Evolutionary conservation across 768 basidiomycete genomes (phyloP), one percentile per base, ranked within the genome.

Genomic region (Trametes coccinea): DNA sequence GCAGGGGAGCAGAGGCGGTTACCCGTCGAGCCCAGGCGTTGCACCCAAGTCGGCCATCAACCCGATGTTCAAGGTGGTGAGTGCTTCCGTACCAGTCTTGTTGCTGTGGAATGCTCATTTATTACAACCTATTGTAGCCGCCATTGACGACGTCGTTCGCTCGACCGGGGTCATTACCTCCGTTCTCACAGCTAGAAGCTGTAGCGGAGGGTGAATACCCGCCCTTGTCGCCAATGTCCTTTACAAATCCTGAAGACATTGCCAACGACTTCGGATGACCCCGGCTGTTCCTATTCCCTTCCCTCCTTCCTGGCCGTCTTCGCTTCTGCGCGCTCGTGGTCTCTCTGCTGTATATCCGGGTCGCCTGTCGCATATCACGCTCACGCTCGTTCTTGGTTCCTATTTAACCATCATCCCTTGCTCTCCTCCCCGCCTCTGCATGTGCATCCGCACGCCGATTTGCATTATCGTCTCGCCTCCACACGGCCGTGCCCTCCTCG

Each of bases 51-150:
- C 86, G 48, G 82, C 80, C 37, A 90, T 92, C 70, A 92, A 93
- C 73, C 90, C 92, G 31, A 92, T 93, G 72, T 93, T 93, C 80
- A 88, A 90, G 84, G 91, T 93, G 79, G 92, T 93, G 77, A 80
- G 92, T 85, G 17, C 59, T 34, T 4, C 50, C 61, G 34, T 41
- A 17, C 10, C 16, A 43, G 34, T 54, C 31, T 52, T n/a, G 17
- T n/a, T 17, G 55, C 8, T 5, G n/a, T 9, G 40, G 27, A 16
- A 8, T 30, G 60, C 33, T 55, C 52, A 40, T 29, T 44, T 17
- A 29, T 52, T 13, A 46, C 61, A 45, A 16, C 52, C 22, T 31
- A 8, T 53, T 39, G 27, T 51, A 72, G 71, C 68, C 69, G 34
- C 60, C 71, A 60, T 56, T 65, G 44, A 54, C 59, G 33, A 59